phyloP scores from a whole-genome alignment of 106 monocot genomes.

The Chionographis japonica region DNA sequence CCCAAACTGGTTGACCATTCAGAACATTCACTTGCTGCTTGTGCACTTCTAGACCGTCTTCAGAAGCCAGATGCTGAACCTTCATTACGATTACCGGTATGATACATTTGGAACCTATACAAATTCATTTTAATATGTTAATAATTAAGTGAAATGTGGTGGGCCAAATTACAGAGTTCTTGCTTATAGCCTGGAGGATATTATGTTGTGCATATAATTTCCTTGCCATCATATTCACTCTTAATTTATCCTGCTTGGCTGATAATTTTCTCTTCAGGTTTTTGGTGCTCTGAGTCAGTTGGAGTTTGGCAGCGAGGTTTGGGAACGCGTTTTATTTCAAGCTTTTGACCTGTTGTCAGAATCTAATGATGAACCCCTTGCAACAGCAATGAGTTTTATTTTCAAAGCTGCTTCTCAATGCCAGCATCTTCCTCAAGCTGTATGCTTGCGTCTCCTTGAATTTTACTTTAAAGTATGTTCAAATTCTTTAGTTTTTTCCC shows the following conservation, averaged over 20 bases:
- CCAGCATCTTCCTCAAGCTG: constrained; percentile 73
- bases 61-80: constrained; percentile 65
- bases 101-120: neutral
- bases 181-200: no score
- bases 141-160: no score
- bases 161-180: no score
- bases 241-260: constrained; percentile 2
- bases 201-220: no score
- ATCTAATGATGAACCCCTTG: constrained; percentile 70
- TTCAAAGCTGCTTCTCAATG: constrained; percentile 82
- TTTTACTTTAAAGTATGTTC: neutral
- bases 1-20: constrained; percentile 81
- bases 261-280: constrained; percentile 39
- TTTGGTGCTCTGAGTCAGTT: constrained; percentile 69
- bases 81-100: constrained; percentile 57
- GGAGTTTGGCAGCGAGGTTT: constrained; percentile 70
- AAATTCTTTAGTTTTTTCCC: neutral
- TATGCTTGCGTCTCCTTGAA: constrained; percentile 21
- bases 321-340: constrained; percentile 66
- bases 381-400: constrained; percentile 58
- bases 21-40: constrained; percentile 82
- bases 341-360: constrained; percentile 62
- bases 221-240: neutral
- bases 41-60: constrained; percentile 61
- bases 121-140: no score